Base-by-base conservation (phyloP, 257 asterid species). In the Scutellaria barbata region DNA sequence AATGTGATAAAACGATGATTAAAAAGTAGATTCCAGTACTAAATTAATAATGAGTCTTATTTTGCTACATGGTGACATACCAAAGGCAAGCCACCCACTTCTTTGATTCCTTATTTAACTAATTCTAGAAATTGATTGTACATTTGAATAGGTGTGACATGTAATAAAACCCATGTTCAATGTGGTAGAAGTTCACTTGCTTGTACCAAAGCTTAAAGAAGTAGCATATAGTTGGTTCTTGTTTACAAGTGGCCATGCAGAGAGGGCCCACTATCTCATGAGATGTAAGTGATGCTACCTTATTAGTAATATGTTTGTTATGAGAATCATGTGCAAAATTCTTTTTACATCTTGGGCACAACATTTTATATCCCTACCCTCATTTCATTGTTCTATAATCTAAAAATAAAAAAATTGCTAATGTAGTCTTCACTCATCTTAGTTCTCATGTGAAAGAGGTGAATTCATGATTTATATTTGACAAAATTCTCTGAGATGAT, bases 321-420 rank as follows among this genome's bases (percentile, higher is more conserved):
- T 37, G 57, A 20, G 77, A 20, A 11, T 63, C 77, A 63, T 63
- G 77, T 63, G 72, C 58, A 13, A 42, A 73, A 63, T 39, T 72
- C 40, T 10, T 16, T 61, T 48, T 62, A 60, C 55, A 72, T 50
- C 11, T 60, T 35, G 52, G 67, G 67, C 67, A 9, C 22, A 56
- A 58, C 66, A 70, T 45, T 46, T 70, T 45, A 40, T 70, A 18
- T 57, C 45, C 14, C 42, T 59, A 17, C 8, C 13, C 17, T 10
- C 41, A 71, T 10, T 58, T 14, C 8, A 3, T 17, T 14, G 10
- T 16, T 30, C 25, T 16, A 35, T 5, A 45, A 46, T 59, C 52
- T 45, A 10, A 58, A 54, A 33, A 16, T 47, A 33, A 30, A 2
- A 25, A 30, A 30, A 30, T 2, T 30, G 35, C 5, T 2, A 30